Evolutionary conservation across 1,284 basidiomycete species (phyloP).

Genomic region (Exobasidium rhododendri): DNA sequence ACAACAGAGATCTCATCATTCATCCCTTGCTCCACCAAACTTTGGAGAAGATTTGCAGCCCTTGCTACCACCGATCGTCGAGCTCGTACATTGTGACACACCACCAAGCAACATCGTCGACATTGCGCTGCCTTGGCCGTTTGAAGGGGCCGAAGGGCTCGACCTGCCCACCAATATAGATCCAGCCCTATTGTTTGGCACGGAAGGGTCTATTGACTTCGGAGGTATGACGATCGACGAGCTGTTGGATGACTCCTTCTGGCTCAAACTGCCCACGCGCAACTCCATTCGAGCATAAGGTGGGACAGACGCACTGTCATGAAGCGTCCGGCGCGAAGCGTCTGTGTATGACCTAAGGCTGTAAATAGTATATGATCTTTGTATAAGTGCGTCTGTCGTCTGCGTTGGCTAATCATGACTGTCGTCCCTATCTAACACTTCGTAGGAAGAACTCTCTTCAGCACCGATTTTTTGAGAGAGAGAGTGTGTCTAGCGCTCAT

Average conservation of each 20-base stretch:
- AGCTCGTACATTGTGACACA: not conserved
- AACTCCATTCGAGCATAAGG: too few species aligned
- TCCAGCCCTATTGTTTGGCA: constrained; percentile 1
- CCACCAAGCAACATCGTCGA: not conserved
- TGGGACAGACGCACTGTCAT: too few species aligned
- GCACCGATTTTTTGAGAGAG: too few species aligned
- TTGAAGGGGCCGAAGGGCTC: not conserved
- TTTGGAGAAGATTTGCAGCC: not conserved
- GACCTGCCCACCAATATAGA: not conserved
- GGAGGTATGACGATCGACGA: constrained; percentile 7
- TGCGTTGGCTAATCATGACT: too few species aligned
- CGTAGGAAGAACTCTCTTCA: too few species aligned
- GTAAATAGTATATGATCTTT: too few species aligned
- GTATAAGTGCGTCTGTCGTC: too few species aligned
- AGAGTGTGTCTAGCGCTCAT: too few species aligned
- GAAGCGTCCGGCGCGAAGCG: too few species aligned
- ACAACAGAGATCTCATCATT: not conserved
- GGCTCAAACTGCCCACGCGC: not conserved
- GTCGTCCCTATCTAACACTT: too few species aligned
- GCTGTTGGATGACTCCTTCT: constrained; percentile 7
- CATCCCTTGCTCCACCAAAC: constrained; percentile 1
- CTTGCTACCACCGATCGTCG: not conserved
- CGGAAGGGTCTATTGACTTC: not conserved
- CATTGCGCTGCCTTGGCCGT: not conserved
- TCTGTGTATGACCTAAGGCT: too few species aligned